Evolutionary conservation across 140 eudicot genomes (phyloP).

Genomic region (Cichorium intybus): DNA sequence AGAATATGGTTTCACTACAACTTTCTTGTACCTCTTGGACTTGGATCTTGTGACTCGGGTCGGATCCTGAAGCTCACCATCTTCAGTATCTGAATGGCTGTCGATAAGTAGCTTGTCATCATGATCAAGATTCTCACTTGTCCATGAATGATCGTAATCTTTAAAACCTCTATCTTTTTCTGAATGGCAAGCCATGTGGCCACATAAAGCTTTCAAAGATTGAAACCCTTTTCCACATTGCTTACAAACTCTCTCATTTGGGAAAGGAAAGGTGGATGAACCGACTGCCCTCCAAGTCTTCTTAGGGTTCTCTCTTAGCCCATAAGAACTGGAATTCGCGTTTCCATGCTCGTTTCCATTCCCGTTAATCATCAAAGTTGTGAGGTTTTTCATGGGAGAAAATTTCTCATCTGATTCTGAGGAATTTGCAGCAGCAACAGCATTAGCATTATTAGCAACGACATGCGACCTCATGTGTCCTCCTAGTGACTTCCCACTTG

Average conservation of each 20-base stretch:
- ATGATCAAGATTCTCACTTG: slow-evolving; percentile 52
- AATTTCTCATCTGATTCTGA: slow-evolving; percentile 54
- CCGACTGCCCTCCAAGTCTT: slow-evolving; percentile 71
- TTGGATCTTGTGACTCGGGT: slow-evolving; percentile 48
- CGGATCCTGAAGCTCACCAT: slow-evolving; percentile 44
- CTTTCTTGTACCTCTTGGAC: slow-evolving; percentile 55
- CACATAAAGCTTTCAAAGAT: slow-evolving; percentile 88
- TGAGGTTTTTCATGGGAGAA: slow-evolving; percentile 37
- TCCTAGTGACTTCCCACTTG: slow-evolving; percentile 89
- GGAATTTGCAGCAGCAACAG: slow-evolving; percentile 34
- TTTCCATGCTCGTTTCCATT: slow-evolving; percentile 14
- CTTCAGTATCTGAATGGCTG: slow-evolving; percentile 67
- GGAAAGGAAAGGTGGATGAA: slow-evolving; percentile 43
- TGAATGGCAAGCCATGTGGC: slow-evolving; percentile 96
- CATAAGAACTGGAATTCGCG: slow-evolving; percentile 40
- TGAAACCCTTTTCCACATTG: slow-evolving; percentile 96
- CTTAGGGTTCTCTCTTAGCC: slow-evolving; percentile 77
- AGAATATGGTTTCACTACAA: slow-evolving; percentile 37
- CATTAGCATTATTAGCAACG: no score
- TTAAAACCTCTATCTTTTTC: slow-evolving; percentile 60
- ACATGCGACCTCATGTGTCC: slow-evolving; percentile 98
- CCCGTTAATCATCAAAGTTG: slow-evolving; percentile 28
- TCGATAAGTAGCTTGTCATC: slow-evolving; percentile 45
- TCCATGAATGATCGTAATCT: slow-evolving; percentile 80
- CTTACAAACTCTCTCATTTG: slow-evolving; percentile 68